These are phyloP conservation scores for Hygrocybe punicea DNA, from an alignment of 768 basidiomycete genomes.

Conservation along the genomic window DNA sequence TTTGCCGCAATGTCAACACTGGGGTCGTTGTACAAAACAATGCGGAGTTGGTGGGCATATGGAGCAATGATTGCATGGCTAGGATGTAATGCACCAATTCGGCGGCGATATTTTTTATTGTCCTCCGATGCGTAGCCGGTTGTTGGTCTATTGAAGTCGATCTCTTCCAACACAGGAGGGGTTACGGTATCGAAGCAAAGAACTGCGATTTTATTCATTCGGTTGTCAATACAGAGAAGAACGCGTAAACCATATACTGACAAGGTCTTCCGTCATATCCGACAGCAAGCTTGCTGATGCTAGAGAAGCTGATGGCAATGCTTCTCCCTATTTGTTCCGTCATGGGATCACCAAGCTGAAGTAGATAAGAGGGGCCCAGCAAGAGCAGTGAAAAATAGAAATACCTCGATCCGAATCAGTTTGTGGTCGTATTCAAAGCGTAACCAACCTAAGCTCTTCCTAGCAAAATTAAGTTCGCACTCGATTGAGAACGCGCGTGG, in stretches of 20 bases:
- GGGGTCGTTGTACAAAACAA: slow-evolving; percentile 53
- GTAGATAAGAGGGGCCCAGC: neutral
- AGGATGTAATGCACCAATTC: slow-evolving; percentile 56
- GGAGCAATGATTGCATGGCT: slow-evolving; percentile 59
- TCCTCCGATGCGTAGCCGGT: slow-evolving; percentile 41
- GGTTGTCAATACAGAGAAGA: slow-evolving; percentile 9
- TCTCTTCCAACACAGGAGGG: slow-evolving; percentile 61
- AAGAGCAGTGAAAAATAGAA: slow-evolving; percentile 11
- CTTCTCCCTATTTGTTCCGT: slow-evolving; percentile 50
- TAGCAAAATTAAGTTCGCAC: slow-evolving; percentile 54
- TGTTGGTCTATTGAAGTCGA: slow-evolving; percentile 53
- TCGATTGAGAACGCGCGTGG: slow-evolving; percentile 63
- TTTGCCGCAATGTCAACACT: slow-evolving; percentile 44
- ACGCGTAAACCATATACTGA: slow-evolving; percentile 32
- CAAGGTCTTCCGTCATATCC: slow-evolving; percentile 67
- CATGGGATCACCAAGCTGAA: slow-evolving; percentile 58
- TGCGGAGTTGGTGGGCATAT: slow-evolving; percentile 67
- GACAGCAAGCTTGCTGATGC: slow-evolving; percentile 56
- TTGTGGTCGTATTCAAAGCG: slow-evolving; percentile 68
- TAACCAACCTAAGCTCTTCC: slow-evolving; percentile 49
- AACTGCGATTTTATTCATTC: slow-evolving; percentile 36
- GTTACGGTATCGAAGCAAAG: slow-evolving; percentile 64
- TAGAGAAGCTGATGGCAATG: slow-evolving; percentile 54
- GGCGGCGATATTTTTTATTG: slow-evolving; percentile 48
- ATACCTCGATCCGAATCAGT: slow-evolving; percentile 57